These are phyloP conservation scores for Reutealis trisperma DNA, from an alignment of 345 rosid species.

Conservation along the genomic window DNA sequence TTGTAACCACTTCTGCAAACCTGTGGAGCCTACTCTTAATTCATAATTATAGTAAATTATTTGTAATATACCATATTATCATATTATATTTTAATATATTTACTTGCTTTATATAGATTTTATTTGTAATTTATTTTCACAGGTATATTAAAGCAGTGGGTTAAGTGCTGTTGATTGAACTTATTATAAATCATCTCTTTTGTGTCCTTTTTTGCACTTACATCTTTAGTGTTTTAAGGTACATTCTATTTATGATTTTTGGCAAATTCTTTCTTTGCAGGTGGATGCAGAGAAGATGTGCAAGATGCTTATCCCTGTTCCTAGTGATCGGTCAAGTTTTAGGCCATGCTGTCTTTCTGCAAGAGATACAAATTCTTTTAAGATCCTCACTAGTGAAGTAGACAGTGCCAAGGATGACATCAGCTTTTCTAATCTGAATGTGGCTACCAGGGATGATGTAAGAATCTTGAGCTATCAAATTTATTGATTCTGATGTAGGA, in stretches of 20 bases:
- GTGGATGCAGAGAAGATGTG: constrained; percentile 68
- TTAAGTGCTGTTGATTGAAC: background rate
- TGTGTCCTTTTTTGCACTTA: background rate
- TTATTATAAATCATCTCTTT: background rate
- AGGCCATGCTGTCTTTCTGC: constrained; percentile 55
- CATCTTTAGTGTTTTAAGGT: background rate
- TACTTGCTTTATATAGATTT: no score
- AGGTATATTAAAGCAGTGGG: background rate
- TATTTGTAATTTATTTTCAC: background rate
- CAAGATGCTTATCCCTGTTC: constrained; percentile 45
- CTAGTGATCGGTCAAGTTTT: constrained; percentile 41
- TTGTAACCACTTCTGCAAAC: no score
- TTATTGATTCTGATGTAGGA: constrained; percentile 17
- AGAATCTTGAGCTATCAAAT: constrained; percentile 29
- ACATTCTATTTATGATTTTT: background rate
- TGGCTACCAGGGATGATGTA: constrained; percentile 55
- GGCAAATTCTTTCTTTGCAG: constrained; percentile 41
- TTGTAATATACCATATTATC: no score
- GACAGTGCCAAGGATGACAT: constrained; percentile 30
- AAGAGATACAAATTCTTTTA: constrained; percentile 55
- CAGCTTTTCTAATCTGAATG: constrained; percentile 40
- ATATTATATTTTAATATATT: no score
- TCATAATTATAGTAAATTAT: no score
- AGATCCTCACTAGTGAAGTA: constrained; percentile 46
- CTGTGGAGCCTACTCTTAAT: no score